A percentile compares a stretch with the other conserved stretches of the same genome.
These are phyloP conservation scores for Phylloporus sp. DNA, from an alignment of 768 basidiomycete species.

Conservation along the genomic window DNA sequence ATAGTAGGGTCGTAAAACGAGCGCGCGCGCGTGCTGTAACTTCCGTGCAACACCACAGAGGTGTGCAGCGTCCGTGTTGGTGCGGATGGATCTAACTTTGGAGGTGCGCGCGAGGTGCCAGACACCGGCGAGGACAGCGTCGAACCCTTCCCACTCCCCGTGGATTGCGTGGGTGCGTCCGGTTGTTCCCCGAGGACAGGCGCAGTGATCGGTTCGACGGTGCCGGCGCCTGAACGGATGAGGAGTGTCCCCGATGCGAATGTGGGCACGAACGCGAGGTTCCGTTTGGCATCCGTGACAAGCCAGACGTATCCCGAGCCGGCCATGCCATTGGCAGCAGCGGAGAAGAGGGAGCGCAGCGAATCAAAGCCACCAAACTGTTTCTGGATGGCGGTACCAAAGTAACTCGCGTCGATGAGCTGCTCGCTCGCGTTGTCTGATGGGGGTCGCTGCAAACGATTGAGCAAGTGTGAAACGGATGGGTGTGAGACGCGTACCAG, in stretches of 20 bases:
- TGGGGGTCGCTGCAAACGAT: slow-evolving; percentile 32
- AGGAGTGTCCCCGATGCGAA: slow-evolving; percentile 89
- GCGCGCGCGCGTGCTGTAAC: slow-evolving; percentile 16
- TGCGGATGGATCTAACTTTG: slow-evolving; percentile 29
- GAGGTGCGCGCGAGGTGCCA: slow-evolving; percentile 33
- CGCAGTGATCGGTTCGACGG: slow-evolving; percentile 19
- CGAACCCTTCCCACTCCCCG: background rate
- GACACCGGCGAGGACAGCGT: slow-evolving; percentile 41
- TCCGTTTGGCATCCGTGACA: slow-evolving; percentile 61
- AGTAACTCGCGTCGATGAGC: slow-evolving; percentile 9
- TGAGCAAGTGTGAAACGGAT: background rate
- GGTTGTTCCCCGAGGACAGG: slow-evolving; percentile 30
- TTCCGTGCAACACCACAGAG: slow-evolving; percentile 2
- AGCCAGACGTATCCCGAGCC: slow-evolving; percentile 86
- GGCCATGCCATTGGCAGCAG: slow-evolving; percentile 74
- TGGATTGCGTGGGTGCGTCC: background rate
- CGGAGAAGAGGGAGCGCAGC: slow-evolving; percentile 72
- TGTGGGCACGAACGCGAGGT: slow-evolving; percentile 75
- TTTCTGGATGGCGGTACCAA: slow-evolving; percentile 21
- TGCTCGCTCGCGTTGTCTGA: slow-evolving; percentile 20
- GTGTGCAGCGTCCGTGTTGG: slow-evolving; percentile 31
- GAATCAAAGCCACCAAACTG: slow-evolving; percentile 63
- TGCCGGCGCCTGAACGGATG: slow-evolving; percentile 53
- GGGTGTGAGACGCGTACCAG: slow-evolving; percentile 54
- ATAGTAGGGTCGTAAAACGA: slow-evolving; percentile 26